Evolutionary conservation across 2,329 filamentous ascomycete species (phyloP), one percentile per base, ranked within the genome.

Genomic region (Fusarium scirpi): DNA sequence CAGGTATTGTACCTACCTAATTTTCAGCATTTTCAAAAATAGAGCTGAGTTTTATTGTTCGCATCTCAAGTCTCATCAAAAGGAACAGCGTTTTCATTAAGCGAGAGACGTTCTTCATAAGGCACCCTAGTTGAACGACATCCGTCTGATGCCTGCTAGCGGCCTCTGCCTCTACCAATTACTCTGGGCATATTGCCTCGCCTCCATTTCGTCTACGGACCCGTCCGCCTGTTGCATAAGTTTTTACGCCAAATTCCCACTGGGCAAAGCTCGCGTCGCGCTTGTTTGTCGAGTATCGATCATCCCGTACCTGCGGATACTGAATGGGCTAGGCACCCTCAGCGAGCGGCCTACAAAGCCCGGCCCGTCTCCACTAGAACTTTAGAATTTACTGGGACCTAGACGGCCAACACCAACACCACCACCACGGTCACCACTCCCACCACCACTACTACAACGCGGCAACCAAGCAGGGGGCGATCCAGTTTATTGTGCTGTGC

Each of bases 361-460:
- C 56, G 64, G 59, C 56, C 63, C 49, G 69, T 69, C 68, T 65
- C 69, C 69, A 71, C 69, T 69, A 71, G 49, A 71, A 69, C 58
- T 56, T 71, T 69, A 58, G 59, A 71, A 71, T 71, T 71, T 66
- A 67, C 55, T 66, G 63, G 63, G 62, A 66, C 63, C 59, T 45
- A 27, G 48, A 48, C 63, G 64, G 62, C 67, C 69, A 73, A 53
- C 67, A 70, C 65, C 61, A 65, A 65, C 63, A 66, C 63, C 55
- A 71, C 71, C 71, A 68, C 69, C 62, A 70, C 72, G 67, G 67
- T 65, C 72, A 74, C 70, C 72, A 73, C 70, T 68, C 56, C 70
- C 70, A 73, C 70, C 63, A 73, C 72, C 51, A 68, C 63, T 57
- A 62, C 67, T 69, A 62, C 72, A 70, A 74, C 67, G 63, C 62